Base-by-base conservation (phyloP, 2,329 filamentous ascomycete species). In the Neonectria sp. region DNA sequence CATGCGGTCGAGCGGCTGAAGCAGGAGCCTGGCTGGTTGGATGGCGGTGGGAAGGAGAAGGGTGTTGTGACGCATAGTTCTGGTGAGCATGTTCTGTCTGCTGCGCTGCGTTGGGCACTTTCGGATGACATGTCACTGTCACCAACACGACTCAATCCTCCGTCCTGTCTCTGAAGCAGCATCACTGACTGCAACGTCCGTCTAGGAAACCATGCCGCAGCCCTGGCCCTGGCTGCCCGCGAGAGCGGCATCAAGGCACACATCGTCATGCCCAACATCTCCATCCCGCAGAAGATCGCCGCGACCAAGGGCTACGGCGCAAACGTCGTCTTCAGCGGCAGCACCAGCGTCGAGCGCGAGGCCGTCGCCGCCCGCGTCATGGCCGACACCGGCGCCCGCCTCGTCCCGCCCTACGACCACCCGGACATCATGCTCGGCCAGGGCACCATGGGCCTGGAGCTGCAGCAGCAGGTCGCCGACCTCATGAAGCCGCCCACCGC, bases 121-220 rank as follows among this genome's bases (percentile, higher is more conserved):
- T 29, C 27, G 4, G 27, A 29, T 4, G 27, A 11, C 1, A 21
- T 21, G 13, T 27, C 31, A 35, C 17, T 27, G 7, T 49, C 25
- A 12, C 55, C 37, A 7, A 21, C 7, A 55, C 17, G 35, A 13
- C 2, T 15, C 35, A 27, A 25, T 13, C 21, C 21, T 21, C 21
- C 21, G 21, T 21, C 21, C 21, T 21, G 21, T 21, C 21, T 21
- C 21, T 21, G 21, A 21, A 15, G 17, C 48, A 17, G 55, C 12
- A 3, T 13, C 15, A 46, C 15, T 58, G 45, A 63, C 60, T 67
- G 5, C 62, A 57, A 46, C 13, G 3, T 21, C 17, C 43, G 43
- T n/a, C 45, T 70, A 95, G 95, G 95, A 67, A 98, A 98, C 82
- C 96, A 98, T 79, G 95, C 95, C 0, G 95, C 97, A 85, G 95